A percentile compares a stretch with the other conserved stretches of the same genome.
These are phyloP conservation scores for Dioscorea dumetorum DNA, from an alignment of 106 monocot species.

Conservation along the genomic window DNA sequence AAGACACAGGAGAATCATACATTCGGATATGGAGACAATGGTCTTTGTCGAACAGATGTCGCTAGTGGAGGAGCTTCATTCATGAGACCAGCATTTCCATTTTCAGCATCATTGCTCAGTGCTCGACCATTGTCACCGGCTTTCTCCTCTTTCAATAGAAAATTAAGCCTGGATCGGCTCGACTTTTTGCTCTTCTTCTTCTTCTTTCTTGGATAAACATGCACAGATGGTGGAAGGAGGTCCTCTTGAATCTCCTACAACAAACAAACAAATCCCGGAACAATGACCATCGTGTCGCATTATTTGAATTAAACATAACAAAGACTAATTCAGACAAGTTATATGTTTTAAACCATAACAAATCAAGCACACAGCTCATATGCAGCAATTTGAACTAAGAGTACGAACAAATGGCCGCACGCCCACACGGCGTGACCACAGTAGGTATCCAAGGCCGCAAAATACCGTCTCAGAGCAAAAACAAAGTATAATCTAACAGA, in stretches of 20 bases:
- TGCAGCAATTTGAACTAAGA: too few relatives aligned
- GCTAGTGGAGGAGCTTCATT: constrained; percentile 5
- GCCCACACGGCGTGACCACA: too few relatives aligned
- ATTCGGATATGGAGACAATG: constrained; percentile 43
- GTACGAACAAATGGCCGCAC: too few relatives aligned
- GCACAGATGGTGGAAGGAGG: constrained; percentile 73
- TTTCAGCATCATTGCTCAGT: constrained; percentile 7
- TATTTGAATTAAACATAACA: too few relatives aligned
- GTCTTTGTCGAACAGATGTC: constrained; percentile 5
- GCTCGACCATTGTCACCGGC: constrained; percentile 11
- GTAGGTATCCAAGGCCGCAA: too few relatives aligned
- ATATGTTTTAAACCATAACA: too few relatives aligned
- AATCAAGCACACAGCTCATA: too few relatives aligned
- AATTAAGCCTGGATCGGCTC: constrained; percentile 4
- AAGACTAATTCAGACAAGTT: too few relatives aligned
- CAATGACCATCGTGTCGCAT: too few relatives aligned
- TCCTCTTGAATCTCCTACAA: constrained; percentile 69
- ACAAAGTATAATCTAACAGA: too few relatives aligned
- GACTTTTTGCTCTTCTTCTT: constrained; percentile 18
- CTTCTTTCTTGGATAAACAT: constrained; percentile 65
- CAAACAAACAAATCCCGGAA: background rate
- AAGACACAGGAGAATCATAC: constrained; percentile 2
- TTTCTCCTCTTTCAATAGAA: constrained; percentile 2
- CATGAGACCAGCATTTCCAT: constrained; percentile 9
- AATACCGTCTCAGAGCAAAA: too few relatives aligned